A percentile compares a stretch with the other conserved stretches of the same genome.
These are phyloP conservation scores for Penicillium paradoxum DNA, from an alignment of 495 filamentous ascomycete genomes.

Conservation along the genomic window DNA sequence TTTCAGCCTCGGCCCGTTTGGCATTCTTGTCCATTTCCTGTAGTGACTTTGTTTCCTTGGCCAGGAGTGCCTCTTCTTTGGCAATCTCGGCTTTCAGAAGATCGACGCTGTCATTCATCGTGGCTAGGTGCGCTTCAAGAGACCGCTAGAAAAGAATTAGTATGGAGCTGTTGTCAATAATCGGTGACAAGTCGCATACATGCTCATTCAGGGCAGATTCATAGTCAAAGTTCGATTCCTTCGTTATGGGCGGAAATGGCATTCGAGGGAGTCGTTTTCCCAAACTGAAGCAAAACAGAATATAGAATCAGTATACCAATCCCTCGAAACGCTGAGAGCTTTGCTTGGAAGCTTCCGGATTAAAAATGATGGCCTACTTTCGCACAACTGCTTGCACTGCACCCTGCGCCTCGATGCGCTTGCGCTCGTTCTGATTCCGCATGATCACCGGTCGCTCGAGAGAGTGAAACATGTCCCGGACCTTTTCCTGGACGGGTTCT, in stretches of 20 bases:
- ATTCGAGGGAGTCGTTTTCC: conserved; percentile 49
- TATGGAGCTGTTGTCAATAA: background rate
- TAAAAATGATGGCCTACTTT: conserved; percentile 30
- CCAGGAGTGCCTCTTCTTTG: conserved; percentile 48
- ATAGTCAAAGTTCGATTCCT: conserved; percentile 55
- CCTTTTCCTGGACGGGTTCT: conserved; percentile 45
- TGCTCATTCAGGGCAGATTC: conserved; percentile 56
- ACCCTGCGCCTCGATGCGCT: conserved; percentile 51
- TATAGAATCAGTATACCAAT: conserved; percentile 15
- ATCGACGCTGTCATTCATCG: conserved; percentile 49
- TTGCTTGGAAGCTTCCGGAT: conserved; percentile 4
- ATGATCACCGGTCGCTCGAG: conserved; percentile 53
- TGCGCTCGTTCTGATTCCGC: conserved; percentile 50
- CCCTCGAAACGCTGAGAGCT: background rate
- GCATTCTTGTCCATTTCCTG: conserved; percentile 52
- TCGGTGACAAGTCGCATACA: conserved; percentile 23
- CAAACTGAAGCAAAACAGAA: conserved; percentile 26
- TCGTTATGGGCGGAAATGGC: conserved; percentile 56
- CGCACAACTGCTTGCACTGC: conserved; percentile 45
- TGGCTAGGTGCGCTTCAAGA: conserved; percentile 49
- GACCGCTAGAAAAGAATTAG: conserved; percentile 33
- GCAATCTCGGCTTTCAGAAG: conserved; percentile 51
- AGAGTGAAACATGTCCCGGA: conserved; percentile 48
- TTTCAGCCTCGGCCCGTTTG: conserved; percentile 41
- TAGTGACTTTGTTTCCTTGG: conserved; percentile 44